Evolutionary conservation across 495 filamentous ascomycete genomes (phyloP), one percentile per base, ranked within the genome.

Genomic region (Lasiosphaeria hispida): DNA sequence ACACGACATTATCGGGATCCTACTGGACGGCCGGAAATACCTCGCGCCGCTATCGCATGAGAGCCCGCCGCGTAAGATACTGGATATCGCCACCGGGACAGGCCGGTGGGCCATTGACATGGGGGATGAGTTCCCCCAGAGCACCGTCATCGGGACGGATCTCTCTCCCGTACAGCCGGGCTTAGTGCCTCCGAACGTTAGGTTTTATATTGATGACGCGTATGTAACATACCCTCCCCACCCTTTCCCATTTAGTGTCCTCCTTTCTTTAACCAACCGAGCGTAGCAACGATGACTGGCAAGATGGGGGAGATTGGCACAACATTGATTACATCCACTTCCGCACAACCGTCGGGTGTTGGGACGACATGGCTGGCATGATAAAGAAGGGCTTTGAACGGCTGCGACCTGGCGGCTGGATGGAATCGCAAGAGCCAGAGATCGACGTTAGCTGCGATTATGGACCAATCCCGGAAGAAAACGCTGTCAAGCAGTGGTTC

Each of bases 81-180:
- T 66, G 17, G 68, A 70, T 45, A 15, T 61, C 1, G 65, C 60
- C 44, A 64, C 62, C 6, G 67, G 62, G 6, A 70, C 64, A 1
- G 64, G 65, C n/a, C 62, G 59, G 35, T 70, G 65, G 68, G 65
- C 65, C 37, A 57, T 66, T 13, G 63, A 65, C 15, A 53, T 53
- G 50, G 67, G 59, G 14, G 47, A 62, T 19, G 58, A 63, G 48
- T 61, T 63, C n/a, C 64, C 65, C 14, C 59, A 67, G 11, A 40
- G 53, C 34, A 50, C 42, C 3, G 57, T 70, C 23, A 33, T 65
- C 0, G 64, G 67, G 37, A 43, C 66, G 10, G 66, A 68, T 52
- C 70, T 85, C 7, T 82, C 80, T 52, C 77, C 82, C 7, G 68
- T 75, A 50, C 75, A 77, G 41, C 74, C 74, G 1, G 11, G 50